These are phyloP conservation scores for Aspergillus puulaauensis DNA, from an alignment of 2,329 filamentous ascomycete species.

Conservation along the genomic window DNA sequence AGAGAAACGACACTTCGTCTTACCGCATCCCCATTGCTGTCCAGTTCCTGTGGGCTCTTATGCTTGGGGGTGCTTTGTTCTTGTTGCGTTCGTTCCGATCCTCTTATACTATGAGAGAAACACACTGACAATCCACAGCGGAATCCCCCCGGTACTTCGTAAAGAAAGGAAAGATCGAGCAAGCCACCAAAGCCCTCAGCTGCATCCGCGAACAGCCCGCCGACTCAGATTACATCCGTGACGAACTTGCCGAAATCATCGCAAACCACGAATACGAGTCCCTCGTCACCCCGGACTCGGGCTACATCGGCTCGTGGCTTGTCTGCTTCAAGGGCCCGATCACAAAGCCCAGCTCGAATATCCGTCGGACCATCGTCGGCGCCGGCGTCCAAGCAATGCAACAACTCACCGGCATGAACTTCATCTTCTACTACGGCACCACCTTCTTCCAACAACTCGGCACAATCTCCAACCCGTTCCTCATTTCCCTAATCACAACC, in stretches of 20 bases:
- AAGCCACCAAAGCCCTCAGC: no score
- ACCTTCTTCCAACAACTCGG: constrained; percentile 74
- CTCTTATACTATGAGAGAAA: no score
- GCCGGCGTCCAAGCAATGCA: constrained; percentile 78
- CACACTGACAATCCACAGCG: no score
- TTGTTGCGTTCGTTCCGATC: no score
- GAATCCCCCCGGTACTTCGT: no score
- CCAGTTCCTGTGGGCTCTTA: constrained; percentile 75
- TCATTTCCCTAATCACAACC: constrained; percentile 81
- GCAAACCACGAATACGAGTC: no score
- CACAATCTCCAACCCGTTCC: constrained; percentile 73
- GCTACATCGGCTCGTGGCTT: constrained; percentile 57
- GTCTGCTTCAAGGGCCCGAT: constrained; percentile 70
- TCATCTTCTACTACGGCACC: constrained; percentile 85
- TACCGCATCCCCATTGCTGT: constrained; percentile 80
- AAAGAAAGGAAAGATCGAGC: no score
- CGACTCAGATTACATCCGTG: no score
- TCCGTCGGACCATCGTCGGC: constrained; percentile 69
- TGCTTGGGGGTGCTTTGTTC: no score
- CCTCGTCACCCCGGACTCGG: no score
- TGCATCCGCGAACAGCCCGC: no score
- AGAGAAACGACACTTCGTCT: constrained; percentile 60
- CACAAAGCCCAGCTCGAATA: constrained; percentile 54
- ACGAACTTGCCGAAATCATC: no score
- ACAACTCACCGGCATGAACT: constrained; percentile 84